phyloP scores from a whole-genome alignment of 805 yeast species.

The Cyberlindnera euphorbiae region DNA sequence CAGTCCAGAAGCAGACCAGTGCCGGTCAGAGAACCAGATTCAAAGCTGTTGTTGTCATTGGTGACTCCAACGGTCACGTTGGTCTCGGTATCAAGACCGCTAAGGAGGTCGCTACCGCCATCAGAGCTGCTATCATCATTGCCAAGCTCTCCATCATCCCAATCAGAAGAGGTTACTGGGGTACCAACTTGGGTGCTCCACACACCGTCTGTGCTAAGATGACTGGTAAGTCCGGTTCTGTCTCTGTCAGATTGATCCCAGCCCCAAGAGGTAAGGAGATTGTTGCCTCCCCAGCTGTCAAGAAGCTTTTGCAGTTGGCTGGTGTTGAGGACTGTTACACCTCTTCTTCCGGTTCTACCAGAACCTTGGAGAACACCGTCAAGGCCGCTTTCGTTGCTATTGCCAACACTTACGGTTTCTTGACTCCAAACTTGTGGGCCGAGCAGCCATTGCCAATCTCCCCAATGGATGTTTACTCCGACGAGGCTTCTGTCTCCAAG shows the following conservation, averaged over 20 bases:
- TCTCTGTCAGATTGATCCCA: conserved; percentile 96
- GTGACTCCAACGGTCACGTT: conserved; percentile 99
- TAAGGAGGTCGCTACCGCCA: conserved; percentile 99
- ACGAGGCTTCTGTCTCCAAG: conserved; percentile 70
- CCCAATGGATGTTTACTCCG: conserved; percentile 94
- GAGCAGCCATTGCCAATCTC: conserved; percentile 79
- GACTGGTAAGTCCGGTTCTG: conserved; percentile 99
- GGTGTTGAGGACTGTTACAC: conserved; percentile 99
- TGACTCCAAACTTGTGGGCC: conserved; percentile 99
- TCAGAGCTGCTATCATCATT: conserved; percentile 98
- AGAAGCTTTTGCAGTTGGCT: conserved; percentile 97
- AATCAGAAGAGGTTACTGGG: conserved; percentile 99
- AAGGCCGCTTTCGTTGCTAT: conserved; percentile 99
- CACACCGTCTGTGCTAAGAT: conserved; percentile 92
- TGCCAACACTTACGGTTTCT: conserved; percentile 99
- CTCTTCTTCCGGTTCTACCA: conserved; percentile 97
- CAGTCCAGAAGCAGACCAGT: conserved; percentile 99
- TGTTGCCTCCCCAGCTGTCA: conserved; percentile 99
- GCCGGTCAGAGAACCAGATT: conserved; percentile 99
- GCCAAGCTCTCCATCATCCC: conserved; percentile 99
- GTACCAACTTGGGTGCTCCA: conserved; percentile 98
- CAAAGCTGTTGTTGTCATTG: conserved; percentile 99
- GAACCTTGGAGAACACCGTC: conserved; percentile 99
- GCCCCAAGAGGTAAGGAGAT: conserved; percentile 99
- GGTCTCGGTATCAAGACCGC: conserved; percentile 99